phyloP scores from a whole-genome alignment of 2,329 filamentous ascomycete species.

The Colletotrichum sp. region DNA sequence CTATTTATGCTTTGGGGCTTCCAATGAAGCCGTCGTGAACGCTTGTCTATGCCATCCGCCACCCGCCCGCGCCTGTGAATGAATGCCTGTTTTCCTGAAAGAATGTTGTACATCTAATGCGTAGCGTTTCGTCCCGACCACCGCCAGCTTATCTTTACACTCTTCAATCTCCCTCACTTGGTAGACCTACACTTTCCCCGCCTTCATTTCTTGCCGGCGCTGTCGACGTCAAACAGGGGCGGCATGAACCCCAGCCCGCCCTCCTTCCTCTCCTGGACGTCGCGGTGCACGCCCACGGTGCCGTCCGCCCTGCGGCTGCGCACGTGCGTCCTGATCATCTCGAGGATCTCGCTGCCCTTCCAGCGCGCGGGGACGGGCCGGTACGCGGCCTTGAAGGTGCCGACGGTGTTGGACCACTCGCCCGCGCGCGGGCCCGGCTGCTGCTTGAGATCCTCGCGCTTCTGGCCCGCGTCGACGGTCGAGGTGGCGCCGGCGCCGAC shows the following conservation, averaged over 20 bases:
- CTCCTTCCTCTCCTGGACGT: slow-evolving; percentile 29
- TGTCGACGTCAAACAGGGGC: slow-evolving; percentile 35
- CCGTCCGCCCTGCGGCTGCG: slow-evolving; percentile 56
- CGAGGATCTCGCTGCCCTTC: slow-evolving; percentile 81
- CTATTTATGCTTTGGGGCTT: background rate
- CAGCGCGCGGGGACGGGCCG: slow-evolving; percentile 86
- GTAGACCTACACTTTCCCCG: background rate
- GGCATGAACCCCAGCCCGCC: slow-evolving; percentile 65
- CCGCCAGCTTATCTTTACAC: background rate
- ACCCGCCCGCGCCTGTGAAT: background rate
- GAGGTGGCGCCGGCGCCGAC: slow-evolving; percentile 15
- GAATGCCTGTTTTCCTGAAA: background rate
- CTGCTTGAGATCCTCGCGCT: slow-evolving; percentile 27
- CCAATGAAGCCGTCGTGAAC: background rate
- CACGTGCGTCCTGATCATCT: slow-evolving; percentile 81
- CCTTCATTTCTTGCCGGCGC: background rate
- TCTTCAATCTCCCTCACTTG: background rate
- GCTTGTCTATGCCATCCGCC: background rate
- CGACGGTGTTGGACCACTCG: slow-evolving; percentile 97
- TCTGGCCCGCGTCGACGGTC: slow-evolving; percentile 25
- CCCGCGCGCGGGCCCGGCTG: slow-evolving; percentile 51
- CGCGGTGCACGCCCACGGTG: slow-evolving; percentile 31
- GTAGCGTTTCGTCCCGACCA: background rate
- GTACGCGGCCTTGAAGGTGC: slow-evolving; percentile 93
- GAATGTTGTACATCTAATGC: background rate